Evolutionary conservation across 495 filamentous ascomycete genomes (phyloP).

Genomic region (Talaromyces proteolyticus): DNA sequence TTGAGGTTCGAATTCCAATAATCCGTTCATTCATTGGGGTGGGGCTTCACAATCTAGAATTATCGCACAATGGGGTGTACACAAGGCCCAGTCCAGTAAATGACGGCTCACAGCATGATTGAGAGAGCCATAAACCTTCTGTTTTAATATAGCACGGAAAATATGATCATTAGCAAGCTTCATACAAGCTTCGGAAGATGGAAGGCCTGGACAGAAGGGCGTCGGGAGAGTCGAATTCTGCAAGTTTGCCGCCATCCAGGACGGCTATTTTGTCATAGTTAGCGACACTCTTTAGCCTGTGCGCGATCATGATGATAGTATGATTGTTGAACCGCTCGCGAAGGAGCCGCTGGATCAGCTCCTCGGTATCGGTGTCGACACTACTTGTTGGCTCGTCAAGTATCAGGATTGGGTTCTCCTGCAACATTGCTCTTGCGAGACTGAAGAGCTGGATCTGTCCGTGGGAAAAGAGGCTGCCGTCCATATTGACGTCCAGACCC

Average conservation of each 20-base stretch:
- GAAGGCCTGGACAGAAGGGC: neutral
- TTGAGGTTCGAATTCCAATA: too few species aligned
- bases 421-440: constrained; percentile 55
- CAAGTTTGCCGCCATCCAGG: neutral
- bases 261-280: neutral
- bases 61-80: too few species aligned
- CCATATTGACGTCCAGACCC: constrained; percentile 44
- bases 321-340: neutral
- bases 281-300: neutral
- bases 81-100: too few species aligned
- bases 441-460: constrained; percentile 62
- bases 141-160: too few species aligned
- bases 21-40: too few species aligned
- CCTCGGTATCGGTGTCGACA: neutral
- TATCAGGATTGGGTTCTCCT: constrained; percentile 36
- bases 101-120: too few species aligned
- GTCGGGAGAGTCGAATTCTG: neutral
- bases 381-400: constrained; percentile 49
- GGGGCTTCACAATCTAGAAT: too few species aligned
- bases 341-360: neutral
- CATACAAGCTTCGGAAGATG: too few species aligned
- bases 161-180: too few species aligned
- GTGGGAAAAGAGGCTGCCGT: constrained; percentile 45
- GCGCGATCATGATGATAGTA: neutral
- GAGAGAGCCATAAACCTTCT: too few species aligned